Evolutionary conservation across 169 alveolate species (phyloP).

Genomic region (Theileria equi): DNA sequence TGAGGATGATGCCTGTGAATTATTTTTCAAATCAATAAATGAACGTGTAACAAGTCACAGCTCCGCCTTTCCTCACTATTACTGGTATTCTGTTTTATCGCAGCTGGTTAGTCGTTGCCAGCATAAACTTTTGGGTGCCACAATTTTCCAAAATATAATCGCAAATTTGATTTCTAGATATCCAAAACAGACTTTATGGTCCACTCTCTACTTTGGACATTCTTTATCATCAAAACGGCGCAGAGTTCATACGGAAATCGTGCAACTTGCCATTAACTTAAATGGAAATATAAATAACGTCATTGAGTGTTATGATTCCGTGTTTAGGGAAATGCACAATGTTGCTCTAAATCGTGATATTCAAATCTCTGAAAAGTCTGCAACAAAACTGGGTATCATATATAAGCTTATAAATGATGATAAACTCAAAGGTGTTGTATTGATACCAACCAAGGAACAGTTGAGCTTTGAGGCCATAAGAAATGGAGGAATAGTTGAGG

Average conservation of each 20-base stretch:
- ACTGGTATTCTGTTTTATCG: constrained; percentile 67
- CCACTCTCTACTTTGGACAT: constrained; percentile 54
- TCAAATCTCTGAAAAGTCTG: constrained; percentile 32
- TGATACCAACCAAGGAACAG: constrained; percentile 38
- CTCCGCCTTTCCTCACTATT: constrained; percentile 23
- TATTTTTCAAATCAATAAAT: constrained; percentile 31
- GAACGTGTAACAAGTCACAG: constrained; percentile 14
- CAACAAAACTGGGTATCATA: constrained; percentile 21
- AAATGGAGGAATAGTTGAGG: constrained; percentile 17
- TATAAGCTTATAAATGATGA: constrained; percentile 23
- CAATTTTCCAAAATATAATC: constrained; percentile 62
- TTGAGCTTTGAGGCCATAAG: constrained; percentile 42
- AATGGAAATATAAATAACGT: neutral
- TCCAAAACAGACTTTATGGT: constrained; percentile 73
- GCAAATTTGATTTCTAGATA: constrained; percentile 46
- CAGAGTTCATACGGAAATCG: constrained; percentile 20
- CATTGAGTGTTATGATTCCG: constrained; percentile 30
- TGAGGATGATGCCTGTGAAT: constrained; percentile 41
- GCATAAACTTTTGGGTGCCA: constrained; percentile 62
- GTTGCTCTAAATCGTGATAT: constrained; percentile 44
- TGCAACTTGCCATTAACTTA: constrained; percentile 19
- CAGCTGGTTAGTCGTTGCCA: constrained; percentile 70
- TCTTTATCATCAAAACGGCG: constrained; percentile 32
- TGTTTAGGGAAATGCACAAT: constrained; percentile 29
- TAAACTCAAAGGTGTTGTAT: constrained; percentile 13